phyloP scores from a whole-genome alignment of 2,329 filamentous ascomycete genomes.

The Akanthomyces dipterigenus region DNA sequence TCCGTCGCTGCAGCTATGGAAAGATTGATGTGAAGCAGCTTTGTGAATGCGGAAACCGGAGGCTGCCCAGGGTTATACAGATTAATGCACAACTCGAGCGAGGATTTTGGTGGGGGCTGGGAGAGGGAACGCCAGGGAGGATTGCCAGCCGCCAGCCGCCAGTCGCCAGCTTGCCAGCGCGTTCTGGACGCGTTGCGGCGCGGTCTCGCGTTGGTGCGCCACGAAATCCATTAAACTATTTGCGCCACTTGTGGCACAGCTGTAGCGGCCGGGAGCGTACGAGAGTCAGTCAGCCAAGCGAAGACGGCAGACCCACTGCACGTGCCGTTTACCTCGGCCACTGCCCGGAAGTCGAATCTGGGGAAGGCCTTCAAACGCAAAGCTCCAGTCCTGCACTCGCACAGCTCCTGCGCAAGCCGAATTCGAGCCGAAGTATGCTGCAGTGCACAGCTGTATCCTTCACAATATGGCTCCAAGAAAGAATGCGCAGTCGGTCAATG shows the following conservation, averaged over 20 bases:
- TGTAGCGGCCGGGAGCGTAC: neutral
- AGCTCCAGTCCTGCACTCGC: neutral
- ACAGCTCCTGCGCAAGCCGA: conserved; percentile 1
- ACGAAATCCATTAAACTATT: conserved; percentile 22
- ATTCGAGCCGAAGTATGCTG: neutral
- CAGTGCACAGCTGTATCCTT: conserved; percentile 1
- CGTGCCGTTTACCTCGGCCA: conserved; percentile 31
- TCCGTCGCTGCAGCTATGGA: neutral
- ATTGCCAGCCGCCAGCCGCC: conserved; percentile 3
- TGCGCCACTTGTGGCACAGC: conserved; percentile 14
- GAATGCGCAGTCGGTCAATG: conserved; percentile 59
- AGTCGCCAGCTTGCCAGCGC: conserved; percentile 19
- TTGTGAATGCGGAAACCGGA: neutral
- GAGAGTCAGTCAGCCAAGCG: neutral
- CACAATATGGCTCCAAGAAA: conserved; percentile 41
- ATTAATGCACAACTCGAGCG: neutral
- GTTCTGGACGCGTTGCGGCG: conserved; percentile 27
- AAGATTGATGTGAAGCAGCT: neutral
- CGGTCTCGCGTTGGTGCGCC: conserved; percentile 24
- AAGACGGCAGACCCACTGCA: conserved; percentile 20
- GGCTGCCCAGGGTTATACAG: conserved; percentile 6
- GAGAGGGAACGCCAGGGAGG: conserved; percentile 12
- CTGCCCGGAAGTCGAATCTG: conserved; percentile 14
- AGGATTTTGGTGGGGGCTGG: conserved; percentile 20
- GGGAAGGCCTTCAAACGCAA: neutral